Conservation (phyloP, 2,329 filamentous ascomycete species). For the Epichloe hybrida region DNA sequence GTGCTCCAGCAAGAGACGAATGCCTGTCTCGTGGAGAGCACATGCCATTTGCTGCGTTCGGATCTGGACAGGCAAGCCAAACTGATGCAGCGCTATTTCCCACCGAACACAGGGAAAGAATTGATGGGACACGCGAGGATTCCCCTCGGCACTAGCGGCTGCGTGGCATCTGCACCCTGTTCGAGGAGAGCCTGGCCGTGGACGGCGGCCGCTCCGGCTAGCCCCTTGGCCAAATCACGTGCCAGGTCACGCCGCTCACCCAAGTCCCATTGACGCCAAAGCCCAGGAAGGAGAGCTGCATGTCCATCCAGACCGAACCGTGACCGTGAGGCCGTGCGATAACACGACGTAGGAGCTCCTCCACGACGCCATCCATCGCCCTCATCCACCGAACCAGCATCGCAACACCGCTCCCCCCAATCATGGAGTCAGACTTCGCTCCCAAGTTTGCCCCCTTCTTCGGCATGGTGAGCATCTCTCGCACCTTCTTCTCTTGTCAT, state of each 20-base stretch:
- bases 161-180: too few relatives aligned
- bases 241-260: neutral
- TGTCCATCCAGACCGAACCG: neutral
- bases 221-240: constrained; percentile 1
- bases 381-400: neutral
- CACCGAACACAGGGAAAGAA: too few relatives aligned
- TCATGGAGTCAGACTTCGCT: constrained; percentile 47
- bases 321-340: neutral
- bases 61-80: too few relatives aligned
- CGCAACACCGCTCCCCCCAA: constrained; percentile 10
- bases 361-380: neutral
- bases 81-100: too few relatives aligned
- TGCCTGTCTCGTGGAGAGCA: too few relatives aligned
- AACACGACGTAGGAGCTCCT: constrained; percentile 1
- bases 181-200: too few relatives aligned
- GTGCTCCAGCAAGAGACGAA: too few relatives aligned
- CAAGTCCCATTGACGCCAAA: constrained; percentile 2
- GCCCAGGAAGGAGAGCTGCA: neutral
- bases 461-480: constrained; percentile 56
- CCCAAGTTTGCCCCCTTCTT: constrained; percentile 81
- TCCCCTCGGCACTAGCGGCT: too few relatives aligned
- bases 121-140: too few relatives aligned
- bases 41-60: too few relatives aligned
- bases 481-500: constrained; percentile 6
- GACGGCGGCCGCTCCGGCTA: too few relatives aligned